Evolutionary conservation across 495 filamentous ascomycete genomes (phyloP).

Genomic region (Neurospora sp.): DNA sequence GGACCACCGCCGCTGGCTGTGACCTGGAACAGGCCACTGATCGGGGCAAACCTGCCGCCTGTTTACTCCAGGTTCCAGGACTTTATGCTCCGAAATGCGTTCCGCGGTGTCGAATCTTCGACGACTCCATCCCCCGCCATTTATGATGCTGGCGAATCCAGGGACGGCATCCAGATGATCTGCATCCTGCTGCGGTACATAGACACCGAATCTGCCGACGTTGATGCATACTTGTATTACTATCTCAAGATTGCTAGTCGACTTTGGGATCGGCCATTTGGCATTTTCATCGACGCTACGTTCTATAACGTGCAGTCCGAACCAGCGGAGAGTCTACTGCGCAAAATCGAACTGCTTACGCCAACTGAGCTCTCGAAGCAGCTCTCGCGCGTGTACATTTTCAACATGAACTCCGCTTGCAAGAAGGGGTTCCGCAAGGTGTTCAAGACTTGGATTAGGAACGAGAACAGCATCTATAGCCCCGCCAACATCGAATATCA

Average conservation of each 20-base stretch:
- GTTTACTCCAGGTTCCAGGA: constrained; percentile 57
- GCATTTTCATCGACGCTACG: constrained; percentile 54
- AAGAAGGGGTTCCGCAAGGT: constrained; percentile 53
- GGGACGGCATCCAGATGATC: constrained; percentile 55
- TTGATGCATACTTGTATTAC: constrained; percentile 51
- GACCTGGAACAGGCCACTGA: constrained; percentile 51
- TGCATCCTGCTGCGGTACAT: constrained; percentile 56
- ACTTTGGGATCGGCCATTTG: constrained; percentile 57
- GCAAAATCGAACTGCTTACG: constrained; percentile 46
- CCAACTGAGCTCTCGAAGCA: constrained; percentile 47
- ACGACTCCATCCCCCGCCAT: constrained; percentile 46
- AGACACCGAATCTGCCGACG: constrained; percentile 47
- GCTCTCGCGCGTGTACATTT: constrained; percentile 48
- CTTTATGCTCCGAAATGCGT: constrained; percentile 59
- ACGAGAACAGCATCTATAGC: constrained; percentile 44
- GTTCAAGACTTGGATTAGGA: constrained; percentile 44
- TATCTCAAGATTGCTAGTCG: constrained; percentile 59
- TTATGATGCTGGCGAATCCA: constrained; percentile 59
- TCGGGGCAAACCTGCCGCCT: constrained; percentile 46
- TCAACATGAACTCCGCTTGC: constrained; percentile 60
- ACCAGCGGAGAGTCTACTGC: constrained; percentile 48
- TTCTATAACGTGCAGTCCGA: constrained; percentile 54
- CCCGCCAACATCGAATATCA: constrained; percentile 52
- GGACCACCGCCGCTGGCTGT: constrained; percentile 55
- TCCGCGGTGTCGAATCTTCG: constrained; percentile 48